Evolutionary conservation across 2,329 filamentous ascomycete species (phyloP), one percentile per base, ranked within the genome.

Genomic region (Fusarium palustre): DNA sequence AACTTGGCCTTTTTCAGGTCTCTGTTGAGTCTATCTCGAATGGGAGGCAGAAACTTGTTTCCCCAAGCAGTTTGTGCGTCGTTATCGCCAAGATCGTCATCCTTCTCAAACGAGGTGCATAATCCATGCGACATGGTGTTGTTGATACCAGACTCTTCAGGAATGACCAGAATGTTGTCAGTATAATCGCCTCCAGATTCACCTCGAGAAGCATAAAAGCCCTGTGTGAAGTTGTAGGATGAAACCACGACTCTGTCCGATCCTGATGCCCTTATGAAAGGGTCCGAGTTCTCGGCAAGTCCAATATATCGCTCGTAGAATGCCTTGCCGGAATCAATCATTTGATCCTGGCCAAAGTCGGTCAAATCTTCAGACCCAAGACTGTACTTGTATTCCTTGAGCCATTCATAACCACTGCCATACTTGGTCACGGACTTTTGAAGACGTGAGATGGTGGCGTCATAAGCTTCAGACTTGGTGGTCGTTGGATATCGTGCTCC

Each of bases 401-500:
- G 81, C 75, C 97, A 97, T 18, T 85, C 84, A 74, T 89, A 93
- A 28, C 86, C 85, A 34, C 83, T 82, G 10, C 85, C 85, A 75
- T 92, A 95, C 22, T 82, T 80, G 3, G 83, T 85, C 12, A 83
- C 83, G 38, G 74, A 77, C 45, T 77, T 77, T 64, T 94, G 89
- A 64, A 97, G 91, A 48, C 86, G 86, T 30, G 84, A 77, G 55
- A 97, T 83, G 11, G 92, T 84, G 7, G 81, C 78, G 39, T 83
- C 85, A 80, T 97, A 97, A 9, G 78, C 76, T 13, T 78, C 76
- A 1, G 89, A 87, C 81, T 94, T 97, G 69, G 82, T 82, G 13
- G 81, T 75, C 0, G 94, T 97, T 1, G 94, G 94, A 76, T 93
- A 91, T 54, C 94, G 88, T 38, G 92, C 92, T 48, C 94, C 94